phyloP scores from a whole-genome alignment of 345 rosid genomes.

The Populus euphratica region DNA sequence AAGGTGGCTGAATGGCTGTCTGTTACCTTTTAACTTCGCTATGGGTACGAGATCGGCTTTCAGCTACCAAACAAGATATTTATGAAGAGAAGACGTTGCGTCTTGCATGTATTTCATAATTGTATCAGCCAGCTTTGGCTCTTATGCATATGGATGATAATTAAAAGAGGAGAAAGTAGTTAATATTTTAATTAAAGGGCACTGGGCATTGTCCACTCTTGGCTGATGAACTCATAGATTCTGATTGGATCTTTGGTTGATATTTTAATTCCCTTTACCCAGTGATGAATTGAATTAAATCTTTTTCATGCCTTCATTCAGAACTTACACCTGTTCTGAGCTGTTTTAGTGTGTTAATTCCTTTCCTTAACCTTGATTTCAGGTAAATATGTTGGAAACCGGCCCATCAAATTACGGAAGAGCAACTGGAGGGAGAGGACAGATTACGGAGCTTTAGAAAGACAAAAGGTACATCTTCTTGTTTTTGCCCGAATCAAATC shows the following conservation, averaged over 20 bases:
- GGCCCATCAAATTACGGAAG: slow-evolving; percentile 90
- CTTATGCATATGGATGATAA: not conserved
- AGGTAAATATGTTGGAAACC: slow-evolving; percentile 97
- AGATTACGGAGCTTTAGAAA: slow-evolving; percentile 62
- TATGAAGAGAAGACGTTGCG: not conserved
- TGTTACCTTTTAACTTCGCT: not conserved
- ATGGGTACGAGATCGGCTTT: not conserved
- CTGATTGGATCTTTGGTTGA: not conserved
- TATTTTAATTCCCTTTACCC: not conserved
- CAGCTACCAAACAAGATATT: not conserved
- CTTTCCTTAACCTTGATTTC: slow-evolving; percentile 14
- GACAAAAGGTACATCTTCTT: slow-evolving; percentile 52
- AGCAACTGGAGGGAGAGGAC: slow-evolving; percentile 98
- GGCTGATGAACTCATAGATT: not conserved
- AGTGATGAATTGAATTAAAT: not conserved
- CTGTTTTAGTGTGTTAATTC: not conserved
- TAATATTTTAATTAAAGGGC: too few relatives aligned
- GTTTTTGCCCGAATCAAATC: not conserved
- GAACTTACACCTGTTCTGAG: too few relatives aligned
- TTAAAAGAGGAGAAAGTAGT: not conserved
- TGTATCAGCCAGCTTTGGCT: not conserved
- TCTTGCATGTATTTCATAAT: not conserved
- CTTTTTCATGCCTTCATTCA: too few relatives aligned
- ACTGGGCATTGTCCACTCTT: not conserved
- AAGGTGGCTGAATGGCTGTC: not conserved